Evolutionary conservation across 371 early-diverging fungal species (phyloP), one percentile per base, ranked within the genome.

Genomic region (Circinella minor): DNA sequence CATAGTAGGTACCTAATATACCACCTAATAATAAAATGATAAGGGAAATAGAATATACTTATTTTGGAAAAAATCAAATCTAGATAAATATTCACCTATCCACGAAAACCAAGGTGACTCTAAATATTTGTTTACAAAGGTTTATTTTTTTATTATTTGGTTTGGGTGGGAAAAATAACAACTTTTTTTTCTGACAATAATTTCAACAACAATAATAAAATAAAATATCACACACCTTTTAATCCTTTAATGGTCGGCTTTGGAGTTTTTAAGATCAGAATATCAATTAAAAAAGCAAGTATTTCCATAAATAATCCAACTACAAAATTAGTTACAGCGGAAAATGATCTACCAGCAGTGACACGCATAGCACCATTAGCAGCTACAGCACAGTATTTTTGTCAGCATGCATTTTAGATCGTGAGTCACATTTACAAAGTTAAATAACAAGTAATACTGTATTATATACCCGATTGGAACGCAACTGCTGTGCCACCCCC

Each of bases 1-100:
- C 84, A 69, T 85, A 87, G 57, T 78, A 74, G 6, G 85, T 81
- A 34, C 87, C 87, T 14, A 85, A 72, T 1, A 80, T 69, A 37
- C 86, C 87, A 63, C 86, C 83, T 54, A 69, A n/a, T n/a, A 51
- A 51, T n/a, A 51, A 0, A 15, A 13, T n/a, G 7, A n/a, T 51
- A 51, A 51, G 51, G 5, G 51, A 3, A 11, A 43, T 6, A 43
- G 43, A 43, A 43, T 9, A 11, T 43, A 11, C 9, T 43, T 43
- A 43, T 9, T 43, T 51, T 57, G 18, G 34, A 27, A 57, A 57
- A 4, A 9, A 4, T 18, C 13, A 4, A 14, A 9, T 49, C 10
- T 3, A 17, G 20, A 66, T 57, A 17, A 65, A 36, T 57, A 57
- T 8, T 47, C 60, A 65, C 70, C 79, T 34, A 77, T 17, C 80